These are phyloP conservation scores for Parastagonospora nodorum DNA, from an alignment of 2,329 filamentous ascomycete genomes.

Conservation along the genomic window DNA sequence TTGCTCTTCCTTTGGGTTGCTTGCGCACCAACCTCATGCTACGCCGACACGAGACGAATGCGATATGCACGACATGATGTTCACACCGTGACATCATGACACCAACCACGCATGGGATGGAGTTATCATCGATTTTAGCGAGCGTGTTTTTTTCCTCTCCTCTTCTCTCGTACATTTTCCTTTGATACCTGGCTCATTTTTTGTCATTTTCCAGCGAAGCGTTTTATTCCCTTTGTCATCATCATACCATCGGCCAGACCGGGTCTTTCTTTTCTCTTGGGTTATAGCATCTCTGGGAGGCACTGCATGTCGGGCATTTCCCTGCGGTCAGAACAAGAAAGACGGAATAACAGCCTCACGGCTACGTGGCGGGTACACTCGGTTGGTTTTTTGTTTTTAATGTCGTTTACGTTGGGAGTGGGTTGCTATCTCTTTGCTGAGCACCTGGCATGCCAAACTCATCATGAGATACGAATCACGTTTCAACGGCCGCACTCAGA, in stretches of 20 bases:
- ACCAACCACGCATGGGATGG: slow-evolving; percentile 59
- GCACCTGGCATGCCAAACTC: slow-evolving; percentile 41
- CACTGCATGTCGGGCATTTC: slow-evolving; percentile 51
- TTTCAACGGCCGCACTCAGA: slow-evolving; percentile 24
- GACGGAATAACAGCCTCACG: slow-evolving; percentile 50
- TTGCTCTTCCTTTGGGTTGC: slow-evolving; percentile 36
- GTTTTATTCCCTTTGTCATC: slow-evolving; percentile 40
- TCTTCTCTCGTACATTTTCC: slow-evolving; percentile 47
- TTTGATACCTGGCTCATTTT: slow-evolving; percentile 50
- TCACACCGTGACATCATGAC: slow-evolving; percentile 40
- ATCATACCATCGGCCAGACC: slow-evolving; percentile 43
- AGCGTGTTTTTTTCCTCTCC: slow-evolving; percentile 36
- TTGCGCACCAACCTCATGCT: slow-evolving; percentile 46
- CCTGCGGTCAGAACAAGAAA: slow-evolving; percentile 24
- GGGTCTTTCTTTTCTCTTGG: slow-evolving; percentile 42
- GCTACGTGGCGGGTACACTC: slow-evolving; percentile 49
- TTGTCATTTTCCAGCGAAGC: slow-evolving; percentile 53
- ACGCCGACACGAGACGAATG: slow-evolving; percentile 52
- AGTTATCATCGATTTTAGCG: slow-evolving; percentile 56
- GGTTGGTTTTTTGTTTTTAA: slow-evolving; percentile 47
- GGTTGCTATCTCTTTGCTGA: slow-evolving; percentile 43
- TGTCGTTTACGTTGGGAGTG: slow-evolving; percentile 44
- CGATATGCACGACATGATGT: slow-evolving; percentile 51
- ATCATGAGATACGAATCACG: background rate
- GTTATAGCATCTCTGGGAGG: slow-evolving; percentile 52